These are phyloP conservation scores for Cercospora canescens DNA, from an alignment of 2,329 filamentous ascomycete species.

Conservation along the genomic window DNA sequence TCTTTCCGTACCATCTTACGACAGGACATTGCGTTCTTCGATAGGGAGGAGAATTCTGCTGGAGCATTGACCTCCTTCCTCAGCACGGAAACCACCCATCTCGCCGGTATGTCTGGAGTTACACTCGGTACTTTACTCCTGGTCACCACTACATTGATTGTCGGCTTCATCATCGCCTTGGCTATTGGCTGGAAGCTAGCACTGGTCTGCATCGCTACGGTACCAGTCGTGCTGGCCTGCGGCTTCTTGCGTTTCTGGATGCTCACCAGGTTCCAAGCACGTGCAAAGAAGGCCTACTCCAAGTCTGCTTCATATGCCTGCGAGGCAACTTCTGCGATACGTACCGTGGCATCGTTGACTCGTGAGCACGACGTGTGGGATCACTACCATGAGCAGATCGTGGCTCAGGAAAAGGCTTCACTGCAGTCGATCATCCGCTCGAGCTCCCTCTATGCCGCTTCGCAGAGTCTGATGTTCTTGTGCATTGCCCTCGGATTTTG, in stretches of 20 bases:
- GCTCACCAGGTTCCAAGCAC: slow-evolving; percentile 74
- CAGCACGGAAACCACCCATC: slow-evolving; percentile 83
- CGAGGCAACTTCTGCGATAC: slow-evolving; percentile 90
- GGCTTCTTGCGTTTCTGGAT: slow-evolving; percentile 89
- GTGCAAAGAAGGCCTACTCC: slow-evolving; percentile 78
- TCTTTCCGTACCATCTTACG: slow-evolving; percentile 87
- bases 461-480: slow-evolving; percentile 81
- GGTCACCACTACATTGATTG: slow-evolving; percentile 75
- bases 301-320: slow-evolving; percentile 83
- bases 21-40: slow-evolving; percentile 92
- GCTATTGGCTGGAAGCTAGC: slow-evolving; percentile 85
- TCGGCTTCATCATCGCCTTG: slow-evolving; percentile 69
- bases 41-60: slow-evolving; percentile 82
- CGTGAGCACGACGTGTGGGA: slow-evolving; percentile 77
- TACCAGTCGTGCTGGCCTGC: slow-evolving; percentile 75
- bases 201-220: slow-evolving; percentile 75
- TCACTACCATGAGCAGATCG: slow-evolving; percentile 69
- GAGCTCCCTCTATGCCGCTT: slow-evolving; percentile 76
- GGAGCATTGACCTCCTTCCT: slow-evolving; percentile 87
- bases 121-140: slow-evolving; percentile 85
- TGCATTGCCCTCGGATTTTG: slow-evolving; percentile 88
- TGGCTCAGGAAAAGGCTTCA: slow-evolving; percentile 65
- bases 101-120: slow-evolving; percentile 82
- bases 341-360: slow-evolving; percentile 88
- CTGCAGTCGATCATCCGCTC: slow-evolving; percentile 74